These are phyloP conservation scores for Saturnispora besseyi DNA, from an alignment of 805 yeast genomes.

Conservation along the genomic window DNA sequence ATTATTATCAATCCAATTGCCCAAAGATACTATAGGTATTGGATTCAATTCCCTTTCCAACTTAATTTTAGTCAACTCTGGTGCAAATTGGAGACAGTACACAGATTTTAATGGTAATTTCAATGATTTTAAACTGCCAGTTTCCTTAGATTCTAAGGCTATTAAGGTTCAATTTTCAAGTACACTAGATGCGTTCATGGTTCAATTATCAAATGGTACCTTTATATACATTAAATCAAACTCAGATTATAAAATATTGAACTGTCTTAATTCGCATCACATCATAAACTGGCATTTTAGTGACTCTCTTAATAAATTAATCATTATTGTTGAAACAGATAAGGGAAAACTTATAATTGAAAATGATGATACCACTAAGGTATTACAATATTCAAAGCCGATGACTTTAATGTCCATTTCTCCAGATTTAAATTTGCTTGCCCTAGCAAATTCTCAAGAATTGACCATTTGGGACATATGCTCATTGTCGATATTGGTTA, in stretches of 20 bases:
- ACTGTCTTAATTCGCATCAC: background rate
- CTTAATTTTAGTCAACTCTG: slow-evolving; percentile 44
- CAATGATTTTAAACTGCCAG: slow-evolving; percentile 37
- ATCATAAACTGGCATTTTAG: slow-evolving; percentile 3
- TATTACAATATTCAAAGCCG: background rate
- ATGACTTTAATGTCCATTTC: slow-evolving; percentile 5
- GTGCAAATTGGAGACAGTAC: slow-evolving; percentile 49
- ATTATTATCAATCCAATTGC: slow-evolving; percentile 15
- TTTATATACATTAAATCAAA: slow-evolving; percentile 30
- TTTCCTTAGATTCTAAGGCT: background rate
- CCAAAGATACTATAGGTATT: background rate
- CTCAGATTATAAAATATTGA: background rate
- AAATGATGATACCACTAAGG: background rate
- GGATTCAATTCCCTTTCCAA: background rate
- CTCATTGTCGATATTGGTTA: slow-evolving; percentile 1
- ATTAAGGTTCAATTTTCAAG: slow-evolving; percentile 26
- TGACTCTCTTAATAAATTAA: background rate
- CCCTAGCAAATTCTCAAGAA: background rate
- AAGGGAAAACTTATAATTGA: background rate
- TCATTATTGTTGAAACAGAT: background rate
- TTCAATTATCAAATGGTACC: slow-evolving; percentile 32
- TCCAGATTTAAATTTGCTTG: slow-evolving; percentile 8
- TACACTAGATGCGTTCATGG: slow-evolving; percentile 34
- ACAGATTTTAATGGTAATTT: slow-evolving; percentile 62
- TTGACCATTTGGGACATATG: slow-evolving; percentile 4